phyloP scores from a whole-genome alignment of 345 rosid species.

The Geranium rotundifolium region DNA sequence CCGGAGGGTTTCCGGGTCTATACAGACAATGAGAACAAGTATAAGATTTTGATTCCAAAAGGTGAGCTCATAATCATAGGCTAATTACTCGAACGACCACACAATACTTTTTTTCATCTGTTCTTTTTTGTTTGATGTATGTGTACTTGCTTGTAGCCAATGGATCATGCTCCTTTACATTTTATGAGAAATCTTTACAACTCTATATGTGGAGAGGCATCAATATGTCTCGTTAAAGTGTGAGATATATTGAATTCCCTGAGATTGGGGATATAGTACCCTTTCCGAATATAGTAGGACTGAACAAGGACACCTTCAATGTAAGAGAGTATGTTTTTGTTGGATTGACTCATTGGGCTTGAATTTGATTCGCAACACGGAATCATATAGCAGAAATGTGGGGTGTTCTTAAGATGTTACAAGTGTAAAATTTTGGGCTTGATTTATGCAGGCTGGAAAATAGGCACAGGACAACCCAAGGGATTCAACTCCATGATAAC shows the following conservation, averaged over 20 bases:
- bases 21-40: conserved; percentile 70
- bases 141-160: no score
- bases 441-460: conserved; percentile 57
- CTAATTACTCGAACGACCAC: not conserved
- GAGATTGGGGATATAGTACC: no score
- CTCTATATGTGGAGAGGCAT: not conserved
- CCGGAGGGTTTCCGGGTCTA: conserved; percentile 40
- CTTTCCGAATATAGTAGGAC: no score
- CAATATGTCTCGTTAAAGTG: not conserved
- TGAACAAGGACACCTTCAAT: not conserved
- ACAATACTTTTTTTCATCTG: no score
- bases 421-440: not conserved
- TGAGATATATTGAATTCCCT: not conserved
- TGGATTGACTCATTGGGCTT: not conserved
- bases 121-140: no score
- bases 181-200: not conserved
- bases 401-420: not conserved
- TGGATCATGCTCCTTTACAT: not conserved
- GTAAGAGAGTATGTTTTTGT: no score
- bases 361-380: not conserved
- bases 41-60: conserved; percentile 67
- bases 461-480: conserved; percentile 56
- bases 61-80: conserved; percentile 23
- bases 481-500: conserved; percentile 69
- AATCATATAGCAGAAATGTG: not conserved